Evolutionary conservation across 495 filamentous ascomycete species (phyloP).

Genomic region (Lasiosphaeria miniovina): DNA sequence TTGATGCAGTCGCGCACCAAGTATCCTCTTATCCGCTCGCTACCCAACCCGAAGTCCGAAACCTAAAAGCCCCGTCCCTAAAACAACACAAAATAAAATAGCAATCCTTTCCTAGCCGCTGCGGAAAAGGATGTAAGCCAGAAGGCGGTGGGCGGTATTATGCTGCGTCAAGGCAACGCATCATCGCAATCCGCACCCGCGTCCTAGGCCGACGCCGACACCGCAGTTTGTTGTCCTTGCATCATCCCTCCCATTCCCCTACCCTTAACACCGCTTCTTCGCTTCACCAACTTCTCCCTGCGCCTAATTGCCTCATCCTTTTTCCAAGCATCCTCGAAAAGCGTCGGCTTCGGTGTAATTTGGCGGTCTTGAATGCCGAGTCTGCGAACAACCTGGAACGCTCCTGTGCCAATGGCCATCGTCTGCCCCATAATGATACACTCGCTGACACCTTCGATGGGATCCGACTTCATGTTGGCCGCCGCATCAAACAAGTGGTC

Average conservation of each 20-base stretch:
- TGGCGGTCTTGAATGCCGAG: constrained; percentile 65
- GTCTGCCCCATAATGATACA: constrained; percentile 98
- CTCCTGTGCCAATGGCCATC: constrained; percentile 85
- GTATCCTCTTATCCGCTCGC: too few relatives aligned
- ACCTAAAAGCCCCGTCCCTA: too few relatives aligned
- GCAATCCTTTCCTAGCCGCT: too few relatives aligned
- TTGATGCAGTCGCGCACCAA: too few relatives aligned
- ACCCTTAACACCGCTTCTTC: constrained; percentile 10
- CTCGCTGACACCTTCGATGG: constrained; percentile 88
- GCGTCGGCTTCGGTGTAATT: constrained; percentile 58
- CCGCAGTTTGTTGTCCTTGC: background rate
- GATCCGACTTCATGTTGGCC: constrained; percentile 80
- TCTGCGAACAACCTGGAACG: constrained; percentile 79
- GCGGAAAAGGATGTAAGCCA: too few relatives aligned
- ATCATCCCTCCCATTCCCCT: constrained; percentile 8
- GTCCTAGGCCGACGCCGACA: constrained; percentile 6
- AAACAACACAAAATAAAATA: too few relatives aligned
- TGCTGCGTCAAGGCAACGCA: background rate
- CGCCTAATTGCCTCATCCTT: constrained; percentile 40
- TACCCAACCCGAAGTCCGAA: too few relatives aligned
- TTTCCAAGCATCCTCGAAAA: constrained; percentile 76
- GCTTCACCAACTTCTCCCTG: constrained; percentile 22
- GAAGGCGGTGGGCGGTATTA: too few relatives aligned
- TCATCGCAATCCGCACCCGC: background rate
- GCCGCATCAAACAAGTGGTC: constrained; percentile 97